Conservation (phyloP, 2,329 filamentous ascomycete species). For the Dactylonectria macrodidyma region DNA sequence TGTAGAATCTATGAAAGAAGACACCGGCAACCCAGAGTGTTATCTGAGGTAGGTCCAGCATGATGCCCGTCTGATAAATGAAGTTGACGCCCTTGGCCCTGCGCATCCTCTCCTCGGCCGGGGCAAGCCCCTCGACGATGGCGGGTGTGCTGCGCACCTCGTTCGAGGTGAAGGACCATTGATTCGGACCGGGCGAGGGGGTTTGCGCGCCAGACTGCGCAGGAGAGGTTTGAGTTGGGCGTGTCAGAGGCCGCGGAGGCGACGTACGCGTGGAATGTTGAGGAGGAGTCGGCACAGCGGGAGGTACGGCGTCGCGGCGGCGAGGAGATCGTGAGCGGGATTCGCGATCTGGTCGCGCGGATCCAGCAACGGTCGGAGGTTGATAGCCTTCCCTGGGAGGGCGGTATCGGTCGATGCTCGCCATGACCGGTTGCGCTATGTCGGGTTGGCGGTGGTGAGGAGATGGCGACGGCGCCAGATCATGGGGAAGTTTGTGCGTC, state of each 20-base stretch:
- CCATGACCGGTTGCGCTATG: constrained; percentile 60
- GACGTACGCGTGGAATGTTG: constrained; percentile 69
- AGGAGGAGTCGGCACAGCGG: constrained; percentile 74
- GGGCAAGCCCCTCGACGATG: constrained; percentile 83
- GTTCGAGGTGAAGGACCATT: constrained; percentile 92
- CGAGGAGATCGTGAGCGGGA: constrained; percentile 65
- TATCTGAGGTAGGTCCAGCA: constrained; percentile 92
- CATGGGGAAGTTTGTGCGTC: constrained; percentile 43
- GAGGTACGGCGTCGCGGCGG: constrained; percentile 68
- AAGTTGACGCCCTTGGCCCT: constrained; percentile 96
- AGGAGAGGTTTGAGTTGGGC: constrained; percentile 61
- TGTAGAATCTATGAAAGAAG: constrained; percentile 96
- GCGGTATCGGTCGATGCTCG: constrained; percentile 73
- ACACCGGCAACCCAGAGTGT: constrained; percentile 93
- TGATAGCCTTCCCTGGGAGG: constrained; percentile 71
- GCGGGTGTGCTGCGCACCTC: constrained; percentile 89
- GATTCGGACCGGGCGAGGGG: constrained; percentile 61
- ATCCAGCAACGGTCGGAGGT: constrained; percentile 62
- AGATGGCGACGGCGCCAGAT: constrained; percentile 35
- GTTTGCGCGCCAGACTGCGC: constrained; percentile 56
- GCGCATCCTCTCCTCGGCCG: constrained; percentile 83
- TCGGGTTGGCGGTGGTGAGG: constrained; percentile 43
- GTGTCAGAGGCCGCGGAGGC: constrained; percentile 65
- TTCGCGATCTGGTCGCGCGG: constrained; percentile 57
- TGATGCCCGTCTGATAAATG: constrained; percentile 92